Conservation (phyloP, 73 alveolate genomes). For the Paramecium octaurelia region DNA sequence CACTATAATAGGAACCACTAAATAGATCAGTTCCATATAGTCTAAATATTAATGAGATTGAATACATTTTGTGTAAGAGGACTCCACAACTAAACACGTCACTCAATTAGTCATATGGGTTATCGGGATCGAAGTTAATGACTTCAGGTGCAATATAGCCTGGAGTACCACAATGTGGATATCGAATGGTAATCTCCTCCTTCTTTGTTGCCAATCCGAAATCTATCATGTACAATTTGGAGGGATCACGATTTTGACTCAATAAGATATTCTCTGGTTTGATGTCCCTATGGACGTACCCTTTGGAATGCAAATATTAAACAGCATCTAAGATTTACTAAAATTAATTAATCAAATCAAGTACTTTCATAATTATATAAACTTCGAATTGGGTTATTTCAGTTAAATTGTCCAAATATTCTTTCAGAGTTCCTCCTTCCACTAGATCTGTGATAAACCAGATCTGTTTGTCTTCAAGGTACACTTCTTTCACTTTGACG, state of each 20-base stretch:
- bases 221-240: background rate
- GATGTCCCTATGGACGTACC: slow-evolving; percentile 48
- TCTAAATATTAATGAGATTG: background rate
- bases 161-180: slow-evolving; percentile 40
- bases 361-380: slow-evolving; percentile 23
- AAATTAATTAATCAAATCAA: background rate
- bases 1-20: background rate
- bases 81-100: slow-evolving; percentile 40
- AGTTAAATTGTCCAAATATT: background rate
- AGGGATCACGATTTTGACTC: background rate
- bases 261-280: slow-evolving; percentile 49
- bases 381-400: background rate
- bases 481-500: background rate
- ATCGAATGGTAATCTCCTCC: background rate
- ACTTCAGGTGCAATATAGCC: slow-evolving; percentile 47
- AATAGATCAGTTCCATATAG: background rate
- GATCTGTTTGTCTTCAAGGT: background rate
- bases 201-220: slow-evolving; percentile 24
- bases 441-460: background rate
- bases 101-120: background rate
- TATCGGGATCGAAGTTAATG: background rate
- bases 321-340: background rate
- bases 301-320: background rate
- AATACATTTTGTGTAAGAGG: background rate
- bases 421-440: slow-evolving; percentile 30